These are phyloP conservation scores for Karstenula rhodostoma DNA, from an alignment of 2,329 filamentous ascomycete species.

Conservation along the genomic window DNA sequence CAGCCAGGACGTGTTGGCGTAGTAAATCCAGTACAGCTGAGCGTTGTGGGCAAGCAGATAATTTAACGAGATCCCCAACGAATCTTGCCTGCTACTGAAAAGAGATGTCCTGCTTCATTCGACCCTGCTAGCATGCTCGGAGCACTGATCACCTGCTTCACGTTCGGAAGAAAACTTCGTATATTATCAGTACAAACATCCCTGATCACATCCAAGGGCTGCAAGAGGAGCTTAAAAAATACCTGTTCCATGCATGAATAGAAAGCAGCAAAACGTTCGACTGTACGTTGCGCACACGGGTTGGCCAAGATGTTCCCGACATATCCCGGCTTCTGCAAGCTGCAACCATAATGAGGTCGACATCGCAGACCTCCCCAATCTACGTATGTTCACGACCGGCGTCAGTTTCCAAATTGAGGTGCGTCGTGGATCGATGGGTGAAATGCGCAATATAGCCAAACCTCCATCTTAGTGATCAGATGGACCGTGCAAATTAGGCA, in stretches of 20 bases:
- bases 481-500: not conserved
- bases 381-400: not conserved
- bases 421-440: not conserved
- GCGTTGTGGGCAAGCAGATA: not conserved
- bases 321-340: not conserved
- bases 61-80: not conserved
- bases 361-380: not conserved
- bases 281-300: not conserved
- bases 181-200: not conserved
- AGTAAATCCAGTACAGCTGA: not conserved
- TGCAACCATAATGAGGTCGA: not conserved
- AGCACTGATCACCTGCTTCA: not conserved
- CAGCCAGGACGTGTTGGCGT: not conserved
- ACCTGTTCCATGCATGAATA: not conserved
- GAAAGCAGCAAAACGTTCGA: not conserved
- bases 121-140: not conserved
- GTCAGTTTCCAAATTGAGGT: not conserved
- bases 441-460: not conserved
- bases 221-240: not conserved
- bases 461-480: not conserved
- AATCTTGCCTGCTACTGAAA: not conserved
- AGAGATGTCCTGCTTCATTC: not conserved
- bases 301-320: not conserved
- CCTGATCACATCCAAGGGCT: not conserved
- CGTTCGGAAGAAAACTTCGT: not conserved